Evolutionary conservation across 2,329 filamentous ascomycete species (phyloP).

Genomic region (Lecanosticta acicola): DNA sequence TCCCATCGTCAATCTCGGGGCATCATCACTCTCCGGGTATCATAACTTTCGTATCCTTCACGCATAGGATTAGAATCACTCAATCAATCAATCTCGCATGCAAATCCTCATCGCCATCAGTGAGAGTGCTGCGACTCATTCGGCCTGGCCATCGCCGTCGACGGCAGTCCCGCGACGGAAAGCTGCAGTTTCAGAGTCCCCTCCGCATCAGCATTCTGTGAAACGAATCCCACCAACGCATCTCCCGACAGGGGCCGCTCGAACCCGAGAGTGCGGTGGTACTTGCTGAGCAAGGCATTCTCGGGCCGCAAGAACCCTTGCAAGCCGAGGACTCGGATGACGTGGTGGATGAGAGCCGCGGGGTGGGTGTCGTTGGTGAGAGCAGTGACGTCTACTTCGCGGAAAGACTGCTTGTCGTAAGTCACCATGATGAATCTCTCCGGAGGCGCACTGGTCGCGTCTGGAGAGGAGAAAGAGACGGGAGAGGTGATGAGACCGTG

Average conservation of each 20-base stretch:
- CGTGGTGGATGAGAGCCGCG: neutral
- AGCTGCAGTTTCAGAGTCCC: neutral
- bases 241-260: neutral
- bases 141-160: too few species aligned
- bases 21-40: too few species aligned
- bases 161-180: neutral
- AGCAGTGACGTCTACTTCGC: neutral
- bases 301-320: neutral
- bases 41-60: neutral
- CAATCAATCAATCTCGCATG: neutral
- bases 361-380: neutral
- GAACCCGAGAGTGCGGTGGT: neutral
- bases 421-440: slow-evolving; percentile 8
- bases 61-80: neutral
- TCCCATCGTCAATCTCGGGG: too few species aligned
- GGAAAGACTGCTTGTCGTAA: slow-evolving; percentile 2
- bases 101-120: neutral
- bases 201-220: neutral
- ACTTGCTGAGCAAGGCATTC: neutral
- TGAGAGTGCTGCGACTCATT: too few species aligned
- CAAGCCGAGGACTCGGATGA: neutral
- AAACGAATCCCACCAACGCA: neutral
- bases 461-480: neutral
- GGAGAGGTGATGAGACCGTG: neutral
- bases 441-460: too few species aligned